phyloP scores from a whole-genome alignment of 2,329 filamentous ascomycete species.

The Dactylella cylindrospora region DNA sequence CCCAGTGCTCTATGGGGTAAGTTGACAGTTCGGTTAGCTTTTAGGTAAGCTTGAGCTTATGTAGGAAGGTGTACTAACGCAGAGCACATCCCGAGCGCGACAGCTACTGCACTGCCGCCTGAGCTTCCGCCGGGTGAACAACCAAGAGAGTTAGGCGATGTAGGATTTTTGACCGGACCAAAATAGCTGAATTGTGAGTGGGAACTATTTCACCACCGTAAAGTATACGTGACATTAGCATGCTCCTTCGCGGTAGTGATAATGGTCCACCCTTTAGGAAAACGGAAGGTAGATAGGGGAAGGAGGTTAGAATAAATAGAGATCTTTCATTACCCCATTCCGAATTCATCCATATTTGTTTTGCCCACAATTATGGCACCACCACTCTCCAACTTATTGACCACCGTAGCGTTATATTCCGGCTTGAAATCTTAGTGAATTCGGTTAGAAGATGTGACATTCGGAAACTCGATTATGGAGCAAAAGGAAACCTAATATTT shows the following conservation, averaged over 20 bases:
- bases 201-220: slow-evolving; percentile 54
- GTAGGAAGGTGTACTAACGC: slow-evolving; percentile 54
- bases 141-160: slow-evolving; percentile 50
- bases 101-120: slow-evolving; percentile 86
- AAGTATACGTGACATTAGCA: background rate
- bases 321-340: slow-evolving; percentile 66
- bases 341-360: slow-evolving; percentile 93
- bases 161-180: slow-evolving; percentile 64
- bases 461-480: too few species aligned
- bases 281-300: background rate
- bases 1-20: slow-evolving; percentile 65
- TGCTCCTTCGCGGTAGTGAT: background rate
- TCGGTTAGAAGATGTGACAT: too few species aligned
- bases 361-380: slow-evolving; percentile 71
- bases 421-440: slow-evolving; percentile 64
- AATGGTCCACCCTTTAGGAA: slow-evolving; percentile 4
- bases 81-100: slow-evolving; percentile 65
- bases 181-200: slow-evolving; percentile 70
- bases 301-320: background rate
- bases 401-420: slow-evolving; percentile 74
- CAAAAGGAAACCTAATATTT: background rate
- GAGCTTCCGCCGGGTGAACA: slow-evolving; percentile 83
- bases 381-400: slow-evolving; percentile 65
- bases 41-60: slow-evolving; percentile 17
- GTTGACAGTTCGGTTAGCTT: background rate